Evolutionary conservation across 2,329 filamentous ascomycete genomes (phyloP).

Genomic region (Fusarium pseudonygamai): DNA sequence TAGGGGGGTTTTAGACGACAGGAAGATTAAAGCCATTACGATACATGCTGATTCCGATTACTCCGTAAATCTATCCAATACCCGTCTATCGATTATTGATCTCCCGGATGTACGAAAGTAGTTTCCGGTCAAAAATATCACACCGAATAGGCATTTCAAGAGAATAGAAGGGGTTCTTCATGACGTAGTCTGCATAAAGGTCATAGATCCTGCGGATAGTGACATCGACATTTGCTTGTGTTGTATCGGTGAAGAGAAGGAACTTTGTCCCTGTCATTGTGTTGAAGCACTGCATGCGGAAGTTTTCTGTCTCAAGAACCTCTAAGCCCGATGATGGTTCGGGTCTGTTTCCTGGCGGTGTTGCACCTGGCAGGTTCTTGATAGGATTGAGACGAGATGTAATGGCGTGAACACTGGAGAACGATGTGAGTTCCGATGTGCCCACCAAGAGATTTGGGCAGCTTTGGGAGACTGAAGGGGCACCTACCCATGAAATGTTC

Average conservation of each 20-base stretch:
- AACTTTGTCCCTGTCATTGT: constrained; percentile 97
- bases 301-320: constrained; percentile 92
- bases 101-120: constrained; percentile 82
- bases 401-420: constrained; percentile 72
- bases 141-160: constrained; percentile 97
- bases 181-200: constrained; percentile 94
- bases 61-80: constrained; percentile 20
- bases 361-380: constrained; percentile 49
- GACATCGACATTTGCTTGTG: constrained; percentile 86
- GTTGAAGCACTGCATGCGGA: constrained; percentile 94
- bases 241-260: constrained; percentile 89
- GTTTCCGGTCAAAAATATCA: constrained; percentile 90
- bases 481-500: constrained; percentile 90
- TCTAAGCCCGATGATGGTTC: constrained; percentile 83
- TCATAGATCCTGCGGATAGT: constrained; percentile 90
- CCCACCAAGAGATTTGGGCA: constrained; percentile 1
- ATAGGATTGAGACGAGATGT: constrained; percentile 70
- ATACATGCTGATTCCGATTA: constrained; percentile 24
- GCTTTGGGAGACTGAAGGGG: background rate
- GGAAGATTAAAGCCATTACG: constrained; percentile 41
- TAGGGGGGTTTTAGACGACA: constrained; percentile 41
- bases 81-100: constrained; percentile 65
- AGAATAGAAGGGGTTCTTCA: constrained; percentile 99
- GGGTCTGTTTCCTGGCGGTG: constrained; percentile 59
- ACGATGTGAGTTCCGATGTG: constrained; percentile 11